Evolutionary conservation across 2,329 filamentous ascomycete species (phyloP).

Genomic region (Huntiella moniliformis): DNA sequence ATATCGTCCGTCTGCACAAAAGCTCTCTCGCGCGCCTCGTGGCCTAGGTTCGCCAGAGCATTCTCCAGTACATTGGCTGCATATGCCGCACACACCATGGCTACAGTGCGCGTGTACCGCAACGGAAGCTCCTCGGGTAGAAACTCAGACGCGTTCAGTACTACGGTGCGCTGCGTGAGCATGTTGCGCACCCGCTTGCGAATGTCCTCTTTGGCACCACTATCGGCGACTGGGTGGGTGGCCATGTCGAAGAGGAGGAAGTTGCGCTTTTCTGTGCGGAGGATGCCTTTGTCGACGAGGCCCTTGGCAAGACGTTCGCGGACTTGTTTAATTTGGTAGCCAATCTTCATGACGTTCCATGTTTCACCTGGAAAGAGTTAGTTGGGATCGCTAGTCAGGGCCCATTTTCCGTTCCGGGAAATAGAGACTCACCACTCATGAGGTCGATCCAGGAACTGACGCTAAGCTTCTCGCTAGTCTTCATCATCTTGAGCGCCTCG

Average conservation of each 20-base stretch:
- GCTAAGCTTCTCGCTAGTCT: slow-evolving; percentile 98
- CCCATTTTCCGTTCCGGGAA: background rate
- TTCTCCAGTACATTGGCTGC: slow-evolving; percentile 97
- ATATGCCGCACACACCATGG: slow-evolving; percentile 96
- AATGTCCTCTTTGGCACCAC: slow-evolving; percentile 94
- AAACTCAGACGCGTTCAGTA: slow-evolving; percentile 71
- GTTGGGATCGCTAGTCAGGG: slow-evolving; percentile 1
- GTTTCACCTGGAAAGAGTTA: slow-evolving; percentile 55
- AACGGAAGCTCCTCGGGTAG: slow-evolving; percentile 89
- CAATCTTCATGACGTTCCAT: slow-evolving; percentile 99
- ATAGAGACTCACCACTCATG: slow-evolving; percentile 62
- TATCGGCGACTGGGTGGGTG: slow-evolving; percentile 90
- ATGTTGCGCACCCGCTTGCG: slow-evolving; percentile 80
- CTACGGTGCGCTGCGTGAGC: slow-evolving; percentile 82
- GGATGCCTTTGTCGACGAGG: slow-evolving; percentile 93
- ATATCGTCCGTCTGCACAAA: slow-evolving; percentile 96
- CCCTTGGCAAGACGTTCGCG: slow-evolving; percentile 94
- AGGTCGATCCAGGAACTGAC: slow-evolving; percentile 98
- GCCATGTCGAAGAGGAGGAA: slow-evolving; percentile 99
- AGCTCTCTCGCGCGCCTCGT: slow-evolving; percentile 82
- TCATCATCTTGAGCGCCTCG: slow-evolving; percentile 99
- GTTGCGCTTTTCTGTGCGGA: slow-evolving; percentile 97
- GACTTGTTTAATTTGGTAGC: slow-evolving; percentile 98
- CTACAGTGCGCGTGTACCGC: slow-evolving; percentile 74
- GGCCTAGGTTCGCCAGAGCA: slow-evolving; percentile 79